Evolutionary conservation across 768 basidiomycete genomes (phyloP), one percentile per base, ranked within the genome.

Genomic region (Symmetrospora coprosmae): DNA sequence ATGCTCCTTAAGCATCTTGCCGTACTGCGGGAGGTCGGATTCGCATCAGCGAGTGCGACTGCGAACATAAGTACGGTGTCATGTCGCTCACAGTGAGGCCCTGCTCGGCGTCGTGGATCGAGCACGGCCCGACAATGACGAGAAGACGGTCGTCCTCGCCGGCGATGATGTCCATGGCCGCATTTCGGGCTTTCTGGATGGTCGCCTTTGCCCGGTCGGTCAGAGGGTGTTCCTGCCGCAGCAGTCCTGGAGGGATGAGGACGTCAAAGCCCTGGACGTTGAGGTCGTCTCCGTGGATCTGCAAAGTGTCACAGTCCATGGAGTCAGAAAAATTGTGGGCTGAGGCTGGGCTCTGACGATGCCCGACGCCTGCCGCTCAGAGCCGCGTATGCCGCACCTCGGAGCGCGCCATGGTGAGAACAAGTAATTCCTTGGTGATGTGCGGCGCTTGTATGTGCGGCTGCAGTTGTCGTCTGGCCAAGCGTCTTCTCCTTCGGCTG

Each of bases 91-190:
- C 55, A 39, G 43, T 43, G 23, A 58, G 55, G 28, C 55, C 91
- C 72, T 90, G 86, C 51, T 82, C 81, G 2, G 87, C 74, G 8
- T 83, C 85, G 71, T 97, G 92, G 64, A 97, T 94, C 0, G 87
- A 89, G 76, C 92, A 97, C 25, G 92, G 92, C 2, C 92, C 92
- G 65, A 96, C 84, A 68, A 97, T 78, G 69, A 96, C 89, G 40
- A 97, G 77, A 1, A 97, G 65, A 45, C 89, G 81, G 64, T 87
- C 84, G 66, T 91, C 90, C 37, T 81, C 80, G 23, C 90, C 89
- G 0, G 85, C 81, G 31, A 90, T 76, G 66, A 92, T 81, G 60
- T 81, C 77, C 0, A 89, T 86, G 0, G 87, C 80, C 62, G 78
- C 77, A 76, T 81, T 84, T 64, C 92, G 84, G 3, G 88, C 83